Conservation (phyloP, 768 basidiomycete genomes). For the Kwoniella sp. region DNA sequence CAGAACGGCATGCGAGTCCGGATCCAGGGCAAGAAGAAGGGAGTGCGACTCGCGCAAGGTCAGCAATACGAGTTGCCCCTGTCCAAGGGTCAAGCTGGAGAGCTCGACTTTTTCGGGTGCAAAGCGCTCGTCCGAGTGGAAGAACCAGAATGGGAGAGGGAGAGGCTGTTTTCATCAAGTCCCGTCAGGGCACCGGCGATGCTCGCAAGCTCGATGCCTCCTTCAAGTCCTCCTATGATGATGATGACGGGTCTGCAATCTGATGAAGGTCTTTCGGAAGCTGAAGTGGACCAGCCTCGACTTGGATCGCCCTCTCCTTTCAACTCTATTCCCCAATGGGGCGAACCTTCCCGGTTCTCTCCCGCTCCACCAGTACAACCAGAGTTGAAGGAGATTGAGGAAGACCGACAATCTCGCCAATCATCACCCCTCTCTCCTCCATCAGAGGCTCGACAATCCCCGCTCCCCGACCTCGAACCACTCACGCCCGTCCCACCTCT, state of each 20-base stretch:
- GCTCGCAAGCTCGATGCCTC: conserved; percentile 24
- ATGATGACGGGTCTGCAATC: conserved; percentile 6
- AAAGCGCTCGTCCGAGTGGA: conserved; percentile 22
- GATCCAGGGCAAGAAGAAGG: conserved; percentile 13
- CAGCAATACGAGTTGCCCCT: conserved; percentile 28
- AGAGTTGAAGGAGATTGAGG: not conserved
- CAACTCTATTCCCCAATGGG: not conserved
- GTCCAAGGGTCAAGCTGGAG: conserved; percentile 9
- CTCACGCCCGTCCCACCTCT: not conserved
- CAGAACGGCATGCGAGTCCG: conserved; percentile 46
- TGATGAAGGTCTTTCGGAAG: conserved; percentile 18
- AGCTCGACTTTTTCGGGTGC: conserved; percentile 42
- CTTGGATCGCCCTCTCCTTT: not conserved
- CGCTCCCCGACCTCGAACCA: conserved; percentile 4
- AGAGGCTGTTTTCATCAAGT: conserved; percentile 26
- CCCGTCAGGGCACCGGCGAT: conserved; percentile 4
- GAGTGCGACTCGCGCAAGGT: conserved; percentile 28
- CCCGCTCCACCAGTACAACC: not conserved
- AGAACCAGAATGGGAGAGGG: conserved; percentile 2
- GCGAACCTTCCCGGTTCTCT: not conserved
- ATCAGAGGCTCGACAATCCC: conserved; percentile 14
- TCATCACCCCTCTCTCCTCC: conserved; percentile 21
- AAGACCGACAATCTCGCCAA: conserved; percentile 10
- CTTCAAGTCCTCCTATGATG: conserved; percentile 33
- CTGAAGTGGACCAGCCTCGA: conserved; percentile 1